Percentiles rank a stretch among this genome's conserved stretches.
phyloP scores from a whole-genome alignment of 768 basidiomycete genomes.

The Coprinellus micaceus region DNA sequence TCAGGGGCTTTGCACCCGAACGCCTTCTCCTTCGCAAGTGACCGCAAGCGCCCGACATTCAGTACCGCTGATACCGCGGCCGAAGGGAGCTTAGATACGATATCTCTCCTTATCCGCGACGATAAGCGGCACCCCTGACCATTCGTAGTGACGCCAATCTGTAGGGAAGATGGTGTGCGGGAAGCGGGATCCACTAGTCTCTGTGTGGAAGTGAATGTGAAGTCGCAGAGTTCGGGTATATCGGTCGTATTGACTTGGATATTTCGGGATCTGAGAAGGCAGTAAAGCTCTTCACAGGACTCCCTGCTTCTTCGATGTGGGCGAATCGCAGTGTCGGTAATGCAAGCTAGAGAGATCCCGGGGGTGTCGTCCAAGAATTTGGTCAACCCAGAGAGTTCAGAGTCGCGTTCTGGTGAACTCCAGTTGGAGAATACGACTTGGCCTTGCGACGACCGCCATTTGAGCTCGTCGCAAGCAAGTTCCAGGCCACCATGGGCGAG shows the following conservation, averaged over 20 bases:
- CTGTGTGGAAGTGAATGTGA: constrained; percentile 81
- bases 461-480: constrained; percentile 66
- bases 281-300: constrained; percentile 59
- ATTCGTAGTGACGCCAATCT: constrained; percentile 86
- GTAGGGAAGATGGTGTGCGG: constrained; percentile 49
- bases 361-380: constrained; percentile 36
- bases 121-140: constrained; percentile 87
- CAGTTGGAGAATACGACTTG: constrained; percentile 62
- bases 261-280: constrained; percentile 49
- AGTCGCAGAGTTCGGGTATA: constrained; percentile 82
- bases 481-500: constrained; percentile 46
- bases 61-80: constrained; percentile 72
- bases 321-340: constrained; percentile 73
- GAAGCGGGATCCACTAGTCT: constrained; percentile 60
- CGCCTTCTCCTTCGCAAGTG: constrained; percentile 38
- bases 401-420: constrained; percentile 28
- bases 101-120: constrained; percentile 74
- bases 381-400: constrained; percentile 48
- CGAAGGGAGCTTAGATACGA: constrained; percentile 69
- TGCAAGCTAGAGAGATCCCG: constrained; percentile 53
- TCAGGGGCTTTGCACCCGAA: constrained; percentile 12
- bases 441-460: constrained; percentile 52
- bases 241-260: constrained; percentile 88
- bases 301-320: constrained; percentile 37
- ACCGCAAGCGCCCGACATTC: constrained; percentile 68